phyloP scores from a whole-genome alignment of 306 rosid genomes.

The Cicer judaicum region DNA sequence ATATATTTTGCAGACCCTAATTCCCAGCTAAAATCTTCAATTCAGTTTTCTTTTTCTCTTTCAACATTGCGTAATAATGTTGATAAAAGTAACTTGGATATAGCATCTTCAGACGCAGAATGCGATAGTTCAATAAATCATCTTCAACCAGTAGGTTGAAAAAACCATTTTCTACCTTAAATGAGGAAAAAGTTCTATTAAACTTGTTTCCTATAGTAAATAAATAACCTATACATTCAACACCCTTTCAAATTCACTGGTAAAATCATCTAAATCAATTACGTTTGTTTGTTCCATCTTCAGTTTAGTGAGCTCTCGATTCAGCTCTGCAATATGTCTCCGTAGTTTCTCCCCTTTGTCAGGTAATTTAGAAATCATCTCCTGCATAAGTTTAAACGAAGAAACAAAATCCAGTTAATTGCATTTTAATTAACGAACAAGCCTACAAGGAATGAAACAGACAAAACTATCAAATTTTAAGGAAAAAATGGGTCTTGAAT shows the following conservation, averaged over 20 bases:
- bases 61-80: not conserved
- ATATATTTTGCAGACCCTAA: too few relatives aligned
- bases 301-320: conserved; percentile 54
- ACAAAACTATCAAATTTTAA: not conserved
- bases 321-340: conserved; percentile 60
- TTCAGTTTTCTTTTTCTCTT: too few relatives aligned
- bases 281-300: conserved; percentile 42
- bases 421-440: conserved; percentile 1
- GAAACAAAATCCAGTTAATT: conserved; percentile 17
- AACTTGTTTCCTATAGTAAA: conserved; percentile 2
- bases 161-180: conserved; percentile 8
- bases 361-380: conserved; percentile 69
- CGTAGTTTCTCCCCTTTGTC: conserved; percentile 72
- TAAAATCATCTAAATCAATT: conserved; percentile 65
- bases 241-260: conserved; percentile 55
- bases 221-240: conserved; percentile 65
- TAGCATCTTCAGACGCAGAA: not conserved
- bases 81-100: not conserved
- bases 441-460: conserved; percentile 7
- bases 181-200: not conserved
- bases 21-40: too few relatives aligned
- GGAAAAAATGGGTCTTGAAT: not conserved
- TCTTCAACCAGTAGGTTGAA: conserved; percentile 4
- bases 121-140: not conserved
- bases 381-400: conserved; percentile 53